These are phyloP conservation scores for Pezicula carpinea DNA, from an alignment of 2,329 filamentous ascomycete genomes.

Conservation along the genomic window DNA sequence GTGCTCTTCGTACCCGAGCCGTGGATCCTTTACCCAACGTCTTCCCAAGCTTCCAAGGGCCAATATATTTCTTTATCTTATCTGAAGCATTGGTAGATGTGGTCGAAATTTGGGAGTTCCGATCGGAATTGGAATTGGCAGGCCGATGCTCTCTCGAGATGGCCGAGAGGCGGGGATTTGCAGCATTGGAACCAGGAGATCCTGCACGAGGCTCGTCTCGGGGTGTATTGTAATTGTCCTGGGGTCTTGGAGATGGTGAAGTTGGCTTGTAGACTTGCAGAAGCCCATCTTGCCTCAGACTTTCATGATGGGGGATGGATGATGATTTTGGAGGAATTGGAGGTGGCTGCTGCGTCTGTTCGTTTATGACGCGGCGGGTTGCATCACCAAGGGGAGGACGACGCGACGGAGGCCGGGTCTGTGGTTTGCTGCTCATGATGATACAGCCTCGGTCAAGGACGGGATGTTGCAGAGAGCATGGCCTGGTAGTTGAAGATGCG, in stretches of 20 bases:
- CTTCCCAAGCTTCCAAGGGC: constrained; percentile 88
- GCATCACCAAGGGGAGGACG: constrained; percentile 28
- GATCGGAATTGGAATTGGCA: constrained; percentile 27
- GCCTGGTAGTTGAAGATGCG: background rate
- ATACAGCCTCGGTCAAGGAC: constrained; percentile 1
- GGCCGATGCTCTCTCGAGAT: constrained; percentile 26
- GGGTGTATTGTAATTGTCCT: constrained; percentile 7
- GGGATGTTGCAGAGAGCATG: background rate
- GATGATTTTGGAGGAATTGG: constrained; percentile 11
- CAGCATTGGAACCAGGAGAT: constrained; percentile 25
- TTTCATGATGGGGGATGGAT: constrained; percentile 23
- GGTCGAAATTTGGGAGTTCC: constrained; percentile 35
- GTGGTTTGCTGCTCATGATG: constrained; percentile 16
- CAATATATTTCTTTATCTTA: constrained; percentile 66
- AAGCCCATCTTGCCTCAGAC: constrained; percentile 14
- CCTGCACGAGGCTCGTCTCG: constrained; percentile 13
- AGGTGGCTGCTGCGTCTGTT: constrained; percentile 8
- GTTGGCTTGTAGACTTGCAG: constrained; percentile 12
- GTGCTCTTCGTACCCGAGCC: constrained; percentile 79
- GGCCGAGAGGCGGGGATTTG: constrained; percentile 29
- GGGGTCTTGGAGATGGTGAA: constrained; percentile 8
- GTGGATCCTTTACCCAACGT: constrained; percentile 88
- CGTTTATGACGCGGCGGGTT: constrained; percentile 27
- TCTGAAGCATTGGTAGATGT: constrained; percentile 31
- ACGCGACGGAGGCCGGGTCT: constrained; percentile 22